phyloP scores from a whole-genome alignment of 306 rosid species.

The Medicago lupulina region DNA sequence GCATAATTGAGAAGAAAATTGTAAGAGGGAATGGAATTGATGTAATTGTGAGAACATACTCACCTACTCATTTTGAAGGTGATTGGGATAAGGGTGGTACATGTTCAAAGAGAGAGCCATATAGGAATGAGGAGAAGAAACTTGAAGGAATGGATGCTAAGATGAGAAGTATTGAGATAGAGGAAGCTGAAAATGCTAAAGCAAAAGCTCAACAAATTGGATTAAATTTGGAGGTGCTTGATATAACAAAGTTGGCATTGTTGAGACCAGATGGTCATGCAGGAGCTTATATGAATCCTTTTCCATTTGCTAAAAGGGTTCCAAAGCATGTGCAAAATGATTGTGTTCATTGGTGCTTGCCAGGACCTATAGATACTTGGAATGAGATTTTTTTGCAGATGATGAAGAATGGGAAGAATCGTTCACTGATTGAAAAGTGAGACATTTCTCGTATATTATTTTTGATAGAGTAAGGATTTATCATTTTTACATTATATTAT shows the following conservation, averaged over 20 bases:
- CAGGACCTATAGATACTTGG: conserved; percentile 84
- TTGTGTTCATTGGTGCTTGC: conserved; percentile 92
- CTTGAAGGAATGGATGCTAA: neutral
- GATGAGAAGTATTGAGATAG: neutral
- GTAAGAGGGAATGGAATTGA: conserved; percentile 26
- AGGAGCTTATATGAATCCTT: neutral
- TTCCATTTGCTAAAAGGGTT: neutral
- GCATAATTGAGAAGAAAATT: conserved; percentile 32
- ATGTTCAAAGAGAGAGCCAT: neutral
- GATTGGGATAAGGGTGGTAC: neutral
- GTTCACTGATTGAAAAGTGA: neutral
- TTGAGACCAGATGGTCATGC: neutral
- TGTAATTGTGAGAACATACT: neutral
- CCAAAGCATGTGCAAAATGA: conserved; percentile 38
- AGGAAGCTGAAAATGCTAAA: neutral
- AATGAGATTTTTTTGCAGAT: conserved; percentile 65
- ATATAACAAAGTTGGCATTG: neutral
- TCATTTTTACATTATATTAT: neutral
- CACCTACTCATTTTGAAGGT: neutral
- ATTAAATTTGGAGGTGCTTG: neutral
- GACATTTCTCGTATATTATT: neutral
- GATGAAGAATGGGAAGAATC: conserved; percentile 36
- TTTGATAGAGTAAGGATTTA: neutral
- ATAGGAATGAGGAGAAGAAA: neutral
- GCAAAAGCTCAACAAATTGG: neutral